Evolutionary conservation across 2,329 filamentous ascomycete species (phyloP).

Genomic region (Pseudofabraea citricarpa): DNA sequence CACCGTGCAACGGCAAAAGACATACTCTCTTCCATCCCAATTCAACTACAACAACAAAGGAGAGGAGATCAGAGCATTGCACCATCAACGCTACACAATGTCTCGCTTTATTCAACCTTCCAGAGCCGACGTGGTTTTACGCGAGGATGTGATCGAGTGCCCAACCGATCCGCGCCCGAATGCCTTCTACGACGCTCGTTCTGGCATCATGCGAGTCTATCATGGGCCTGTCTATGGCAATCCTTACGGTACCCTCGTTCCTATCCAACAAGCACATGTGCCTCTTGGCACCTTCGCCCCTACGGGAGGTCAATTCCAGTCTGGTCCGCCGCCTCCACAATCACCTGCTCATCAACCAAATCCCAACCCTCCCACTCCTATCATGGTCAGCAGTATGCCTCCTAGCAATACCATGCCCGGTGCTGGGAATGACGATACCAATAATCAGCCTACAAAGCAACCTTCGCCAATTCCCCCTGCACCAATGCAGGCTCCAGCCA

Average conservation of each 20-base stretch:
- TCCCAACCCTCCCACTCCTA: background rate
- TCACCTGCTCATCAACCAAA: conserved; percentile 1
- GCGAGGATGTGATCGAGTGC: conserved; percentile 50
- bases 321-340: conserved; percentile 27
- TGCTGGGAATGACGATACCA: conserved; percentile 2
- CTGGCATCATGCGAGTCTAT: conserved; percentile 51
- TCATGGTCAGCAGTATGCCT: background rate
- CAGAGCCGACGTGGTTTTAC: conserved; percentile 44
- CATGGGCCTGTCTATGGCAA: conserved; percentile 53
- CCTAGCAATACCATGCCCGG: no score
- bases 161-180: conserved; percentile 52
- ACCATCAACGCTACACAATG: background rate
- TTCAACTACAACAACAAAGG: background rate
- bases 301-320: conserved; percentile 18
- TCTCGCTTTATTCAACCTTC: conserved; percentile 43
- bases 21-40: no score
- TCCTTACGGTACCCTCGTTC: conserved; percentile 42
- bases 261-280: conserved; percentile 30
- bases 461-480: no score
- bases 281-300: conserved; percentile 33
- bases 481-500: no score
- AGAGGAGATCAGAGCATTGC: background rate
- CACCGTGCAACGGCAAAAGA: no score
- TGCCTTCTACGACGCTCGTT: conserved; percentile 50
- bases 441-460: conserved; percentile 4